Base-by-base conservation (phyloP, 257 asterid genomes). In the Mitragyna speciosa region DNA sequence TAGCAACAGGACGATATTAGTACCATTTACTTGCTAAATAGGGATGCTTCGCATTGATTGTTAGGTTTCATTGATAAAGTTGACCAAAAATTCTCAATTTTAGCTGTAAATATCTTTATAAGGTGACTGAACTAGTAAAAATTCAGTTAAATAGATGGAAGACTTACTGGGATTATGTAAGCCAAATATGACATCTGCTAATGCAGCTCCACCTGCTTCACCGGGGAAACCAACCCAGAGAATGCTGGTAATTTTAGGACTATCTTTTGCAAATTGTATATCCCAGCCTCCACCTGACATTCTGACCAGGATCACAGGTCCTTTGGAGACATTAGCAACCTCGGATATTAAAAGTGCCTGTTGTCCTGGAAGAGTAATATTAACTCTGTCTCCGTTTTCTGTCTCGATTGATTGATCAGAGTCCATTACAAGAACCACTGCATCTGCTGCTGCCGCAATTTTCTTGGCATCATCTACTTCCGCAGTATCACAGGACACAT, bases 161-260 rank as follows among this genome's bases (percentile, higher is more conserved):
- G 52, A 70, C 91, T 85, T 80, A 95, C 99, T 85, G 45, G 99
- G 98, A 82, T 93, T 95, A 76, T 87, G 81, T 54, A 66, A 70
- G 9, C 99, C 97, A 41, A 95, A 93, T 1, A 92, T 69, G 3
- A 92, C 89, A 52, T 95, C 96, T 0, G 98, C 93, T 36, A 93
- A 76, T 3, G 98, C 99, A 28, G 90, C 96, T 43, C 98, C 98
- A 39, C 98, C 99, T 22, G 95, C 97, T 83, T 95, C 97, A 3
- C 99, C 99, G 0, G 99, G 99, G 83, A 87, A 95, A 4, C 97
- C 99, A 77, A 88, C 96, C 97, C 99, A 95, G 20, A 95, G 72
- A 43, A 93, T 93, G 92, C 97, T 93, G 0, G 90, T 85, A 22
- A 93, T 71, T 79, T 88, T 92, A 0, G 93, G 96, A 73, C 90